phyloP scores from a whole-genome alignment of 2,329 filamentous ascomycete species.

The Aspergillus costaricaensis region DNA sequence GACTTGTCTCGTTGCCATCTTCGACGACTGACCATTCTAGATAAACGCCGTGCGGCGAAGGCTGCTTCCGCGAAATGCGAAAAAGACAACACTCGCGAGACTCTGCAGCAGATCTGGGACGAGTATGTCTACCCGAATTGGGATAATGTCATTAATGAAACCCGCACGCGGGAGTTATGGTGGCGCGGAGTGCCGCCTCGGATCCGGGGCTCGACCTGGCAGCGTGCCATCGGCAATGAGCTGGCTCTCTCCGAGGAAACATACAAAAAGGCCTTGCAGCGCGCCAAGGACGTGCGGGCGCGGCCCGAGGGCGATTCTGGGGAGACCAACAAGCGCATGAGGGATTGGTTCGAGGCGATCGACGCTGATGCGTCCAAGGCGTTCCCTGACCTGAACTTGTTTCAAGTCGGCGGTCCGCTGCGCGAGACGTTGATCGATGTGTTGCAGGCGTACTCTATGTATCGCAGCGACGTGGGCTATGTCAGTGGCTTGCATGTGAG shows the following conservation, averaged over 20 bases:
- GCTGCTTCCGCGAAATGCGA: conserved; percentile 51
- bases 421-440: conserved; percentile 60
- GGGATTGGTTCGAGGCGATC: conserved; percentile 57
- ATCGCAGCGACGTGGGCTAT: conserved; percentile 64
- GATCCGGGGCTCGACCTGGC: conserved; percentile 60
- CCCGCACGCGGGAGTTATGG: conserved; percentile 62
- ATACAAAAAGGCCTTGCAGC: conserved; percentile 58
- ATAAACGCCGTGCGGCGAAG: conserved; percentile 53
- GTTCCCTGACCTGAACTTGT: conserved; percentile 62
- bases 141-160: conserved; percentile 56
- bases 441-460: conserved; percentile 64
- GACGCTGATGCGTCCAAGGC: conserved; percentile 55
- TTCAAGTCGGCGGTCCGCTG: conserved; percentile 56
- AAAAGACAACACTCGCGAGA: conserved; percentile 54
- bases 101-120: conserved; percentile 62
- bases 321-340: conserved; percentile 48
- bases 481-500: conserved; percentile 59
- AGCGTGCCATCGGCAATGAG: conserved; percentile 62
- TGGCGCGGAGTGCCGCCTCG: conserved; percentile 63
- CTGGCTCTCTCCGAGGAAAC: conserved; percentile 58
- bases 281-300: conserved; percentile 53
- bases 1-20: background rate
- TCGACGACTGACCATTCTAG: conserved; percentile 29
- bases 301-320: conserved; percentile 45
- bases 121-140: conserved; percentile 63